These are phyloP conservation scores for Cucurbitaria berberidis DNA, from an alignment of 2,329 filamentous ascomycete species.

Conservation along the genomic window DNA sequence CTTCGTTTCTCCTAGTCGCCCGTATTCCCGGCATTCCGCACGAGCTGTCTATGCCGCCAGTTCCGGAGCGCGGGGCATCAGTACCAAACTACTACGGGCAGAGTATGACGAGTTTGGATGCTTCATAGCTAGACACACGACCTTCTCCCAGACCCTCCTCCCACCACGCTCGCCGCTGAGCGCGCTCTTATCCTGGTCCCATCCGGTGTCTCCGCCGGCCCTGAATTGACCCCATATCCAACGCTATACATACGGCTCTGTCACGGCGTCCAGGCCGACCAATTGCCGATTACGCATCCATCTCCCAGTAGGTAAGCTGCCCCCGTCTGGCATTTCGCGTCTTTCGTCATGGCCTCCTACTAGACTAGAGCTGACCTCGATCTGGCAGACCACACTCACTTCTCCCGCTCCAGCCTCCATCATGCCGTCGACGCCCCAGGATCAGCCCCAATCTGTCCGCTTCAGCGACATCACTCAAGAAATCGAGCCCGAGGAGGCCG, in stretches of 20 bases:
- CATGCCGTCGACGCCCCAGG: conserved; percentile 37
- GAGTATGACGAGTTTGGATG: conserved; percentile 28
- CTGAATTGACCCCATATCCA: conserved; percentile 9
- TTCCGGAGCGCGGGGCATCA: conserved; percentile 15
- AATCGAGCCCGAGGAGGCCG: conserved; percentile 44
- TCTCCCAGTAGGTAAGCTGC: conserved; percentile 24
- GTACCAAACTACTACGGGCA: neutral
- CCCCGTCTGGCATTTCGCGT: conserved; percentile 19
- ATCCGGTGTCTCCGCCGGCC: conserved; percentile 16
- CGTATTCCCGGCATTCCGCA: conserved; percentile 13
- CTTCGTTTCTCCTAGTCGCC: neutral
- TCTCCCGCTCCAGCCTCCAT: conserved; percentile 13
- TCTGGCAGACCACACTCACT: conserved; percentile 10
- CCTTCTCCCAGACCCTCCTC: conserved; percentile 1
- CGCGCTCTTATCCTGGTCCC: neutral
- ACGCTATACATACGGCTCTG: conserved; percentile 7
- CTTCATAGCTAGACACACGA: conserved; percentile 9
- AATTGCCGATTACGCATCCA: conserved; percentile 21
- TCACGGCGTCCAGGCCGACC: conserved; percentile 16
- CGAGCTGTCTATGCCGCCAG: conserved; percentile 3
- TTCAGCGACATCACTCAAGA: conserved; percentile 50
- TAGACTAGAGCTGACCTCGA: conserved; percentile 14
- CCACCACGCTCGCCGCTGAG: conserved; percentile 7
- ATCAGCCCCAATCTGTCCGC: conserved; percentile 45
- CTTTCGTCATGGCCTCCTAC: conserved; percentile 33